phyloP scores from a whole-genome alignment of 495 filamentous ascomycete genomes.

The Aspergillus leporis region DNA sequence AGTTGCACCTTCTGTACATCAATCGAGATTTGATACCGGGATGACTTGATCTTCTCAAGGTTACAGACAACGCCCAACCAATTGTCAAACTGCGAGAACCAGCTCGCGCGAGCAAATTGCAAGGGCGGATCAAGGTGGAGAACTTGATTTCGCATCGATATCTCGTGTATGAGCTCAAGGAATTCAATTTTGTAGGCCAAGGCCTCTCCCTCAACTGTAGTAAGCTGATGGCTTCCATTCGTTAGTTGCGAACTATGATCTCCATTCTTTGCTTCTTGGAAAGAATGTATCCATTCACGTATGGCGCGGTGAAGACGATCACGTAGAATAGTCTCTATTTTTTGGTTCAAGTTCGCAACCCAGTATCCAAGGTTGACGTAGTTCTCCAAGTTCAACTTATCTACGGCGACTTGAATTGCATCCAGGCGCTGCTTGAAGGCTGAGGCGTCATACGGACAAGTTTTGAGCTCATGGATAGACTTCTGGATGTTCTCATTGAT shows the following conservation, averaged over 20 bases:
- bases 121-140: constrained; percentile 93
- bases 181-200: constrained; percentile 58
- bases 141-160: constrained; percentile 94
- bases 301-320: constrained; percentile 78
- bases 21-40: constrained; percentile 87
- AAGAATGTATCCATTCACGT: constrained; percentile 78
- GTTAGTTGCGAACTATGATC: constrained; percentile 27
- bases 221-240: constrained; percentile 33
- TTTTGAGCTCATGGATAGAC: constrained; percentile 77
- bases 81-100: constrained; percentile 87
- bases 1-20: constrained; percentile 58
- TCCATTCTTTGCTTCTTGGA: constrained; percentile 59
- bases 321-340: constrained; percentile 76
- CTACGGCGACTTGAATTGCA: constrained; percentile 81
- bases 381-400: constrained; percentile 92
- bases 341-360: constrained; percentile 81
- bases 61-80: constrained; percentile 94
- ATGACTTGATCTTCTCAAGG: constrained; percentile 87
- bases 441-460: constrained; percentile 74
- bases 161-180: constrained; percentile 72
- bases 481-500: constrained; percentile 85
- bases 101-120: constrained; percentile 87
- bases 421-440: constrained; percentile 81
- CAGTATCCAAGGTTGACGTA: constrained; percentile 88
- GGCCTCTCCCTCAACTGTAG: constrained; percentile 40